Percentiles rank a stretch among this genome's conserved stretches.
Evolutionary conservation across 2,329 filamentous ascomycete genomes (phyloP).

Genomic region (Knufia fluminis): DNA sequence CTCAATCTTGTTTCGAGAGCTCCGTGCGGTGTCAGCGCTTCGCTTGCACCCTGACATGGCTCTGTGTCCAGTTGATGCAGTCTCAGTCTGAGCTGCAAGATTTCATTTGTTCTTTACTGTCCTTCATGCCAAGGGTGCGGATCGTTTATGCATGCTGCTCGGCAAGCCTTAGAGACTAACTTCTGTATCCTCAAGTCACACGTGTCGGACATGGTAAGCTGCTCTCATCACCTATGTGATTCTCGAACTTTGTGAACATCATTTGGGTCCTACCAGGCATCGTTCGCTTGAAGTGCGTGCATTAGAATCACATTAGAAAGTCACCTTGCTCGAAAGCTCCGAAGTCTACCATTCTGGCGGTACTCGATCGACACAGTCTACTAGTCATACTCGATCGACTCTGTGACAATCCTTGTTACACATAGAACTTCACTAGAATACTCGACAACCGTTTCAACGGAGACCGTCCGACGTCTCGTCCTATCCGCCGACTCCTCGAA

Average conservation of each 20-base stretch:
- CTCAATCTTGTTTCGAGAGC: background rate
- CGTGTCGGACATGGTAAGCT: background rate
- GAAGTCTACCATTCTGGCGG: background rate
- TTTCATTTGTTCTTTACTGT: conserved; percentile 1
- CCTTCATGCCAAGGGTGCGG: background rate
- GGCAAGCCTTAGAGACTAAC: background rate
- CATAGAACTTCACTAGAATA: background rate
- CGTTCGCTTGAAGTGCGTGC: conserved; percentile 4
- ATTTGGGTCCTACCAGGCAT: background rate
- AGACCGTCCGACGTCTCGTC: background rate
- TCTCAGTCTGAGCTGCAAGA: background rate
- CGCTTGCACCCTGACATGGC: background rate
- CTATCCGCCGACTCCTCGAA: background rate
- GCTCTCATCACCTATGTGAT: conserved; percentile 1
- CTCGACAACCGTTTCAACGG: background rate
- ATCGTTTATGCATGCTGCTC: background rate
- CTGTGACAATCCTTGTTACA: conserved; percentile 7
- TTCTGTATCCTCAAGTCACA: conserved; percentile 2
- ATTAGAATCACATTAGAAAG: conserved; percentile 3
- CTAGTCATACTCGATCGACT: background rate
- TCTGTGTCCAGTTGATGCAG: conserved; percentile 3
- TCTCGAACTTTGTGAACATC: background rate
- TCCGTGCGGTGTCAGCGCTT: conserved; percentile 4
- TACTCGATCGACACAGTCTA: background rate
- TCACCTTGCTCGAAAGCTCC: background rate